Evolutionary conservation across 139 green algal genomes (phyloP), one percentile per base, ranked within the genome.

Genomic region (Pleodorina starrii): DNA sequence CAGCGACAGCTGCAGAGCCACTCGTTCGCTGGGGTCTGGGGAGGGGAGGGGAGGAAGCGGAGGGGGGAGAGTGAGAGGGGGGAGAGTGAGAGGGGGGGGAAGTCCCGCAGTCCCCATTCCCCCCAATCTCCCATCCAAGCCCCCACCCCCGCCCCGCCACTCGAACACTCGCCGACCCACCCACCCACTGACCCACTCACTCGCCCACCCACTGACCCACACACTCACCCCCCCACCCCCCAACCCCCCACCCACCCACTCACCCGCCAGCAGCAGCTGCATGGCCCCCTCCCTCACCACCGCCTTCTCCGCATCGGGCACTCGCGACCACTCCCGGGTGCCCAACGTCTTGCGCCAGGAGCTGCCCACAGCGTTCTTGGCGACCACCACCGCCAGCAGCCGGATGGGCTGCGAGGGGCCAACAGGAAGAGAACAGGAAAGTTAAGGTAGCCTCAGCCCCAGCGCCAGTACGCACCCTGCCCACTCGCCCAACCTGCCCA

Each of bases 341-440:
- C 94, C 94, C 42, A 98, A 54, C n/a, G 94, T 97, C 84, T 98
- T 98, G 48, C 94, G 88, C 95, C 95, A 97, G 72, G 84, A 94
- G 91, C 90, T 95, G 75, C 96, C 96, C 29, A 98, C 96, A 14
- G 94, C 88, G 63, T 98, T 98, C 92, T 98, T 98, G 40, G 95
- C 95, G 21, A 97, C 83, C 14, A 98, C 95, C 27, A 92, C 91
- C 21, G 96, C 95, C 84, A 97, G 87, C 69, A 97, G 89, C 4
- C 96, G 93, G 0, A 90, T 91, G n/a, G 94, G 82, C 96, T 98
- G 93, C 66, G 73, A 69, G 57, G 57, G 17, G 57, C 23, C 23
- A 36, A 32, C 17, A 16, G 21, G 57, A 32, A 36, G 57, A 69
- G n/a, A n/a, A n/a, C n/a, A n/a, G n/a, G n/a, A n/a, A n/a, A n/a